Evolutionary conservation across 352 stramenopile species (phyloP).

Genomic region (Pythium inflatum): DNA sequence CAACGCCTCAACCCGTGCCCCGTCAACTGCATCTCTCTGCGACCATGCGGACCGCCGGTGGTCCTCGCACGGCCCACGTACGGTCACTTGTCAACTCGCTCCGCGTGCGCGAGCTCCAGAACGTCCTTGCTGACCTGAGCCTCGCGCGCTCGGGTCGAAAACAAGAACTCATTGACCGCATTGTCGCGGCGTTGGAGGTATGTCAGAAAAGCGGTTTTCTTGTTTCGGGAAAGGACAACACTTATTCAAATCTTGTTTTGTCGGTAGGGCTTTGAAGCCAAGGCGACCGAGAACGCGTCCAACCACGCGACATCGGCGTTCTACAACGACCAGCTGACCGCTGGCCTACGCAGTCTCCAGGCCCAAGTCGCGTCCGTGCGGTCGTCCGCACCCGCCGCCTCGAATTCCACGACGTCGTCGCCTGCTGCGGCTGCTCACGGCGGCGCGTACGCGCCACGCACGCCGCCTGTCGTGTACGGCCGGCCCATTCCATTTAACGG

Average conservation of each 20-base stretch:
- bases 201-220: not conserved
- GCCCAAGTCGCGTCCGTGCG: conserved; percentile 36
- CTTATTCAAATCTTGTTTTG: not conserved
- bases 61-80: conserved; percentile 50
- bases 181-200: conserved; percentile 66
- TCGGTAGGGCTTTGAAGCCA: conserved; percentile 51
- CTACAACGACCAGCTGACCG: conserved; percentile 59
- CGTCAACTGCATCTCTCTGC: not conserved
- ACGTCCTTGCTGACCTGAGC: conserved; percentile 71
- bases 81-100: conserved; percentile 57
- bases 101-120: conserved; percentile 77
- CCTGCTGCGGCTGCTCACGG: too few relatives aligned
- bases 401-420: not conserved
- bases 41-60: not conserved
- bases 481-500: conserved; percentile 22
- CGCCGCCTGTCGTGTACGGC: conserved; percentile 14
- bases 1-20: not conserved
- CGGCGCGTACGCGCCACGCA: not conserved
- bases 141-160: conserved; percentile 75
- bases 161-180: conserved; percentile 78
- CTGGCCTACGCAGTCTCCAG: conserved; percentile 55
- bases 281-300: conserved; percentile 45
- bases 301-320: conserved; percentile 55
- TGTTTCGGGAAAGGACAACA: not conserved
- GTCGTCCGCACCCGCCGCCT: not conserved